These are phyloP conservation scores for Cymodocea nodosa DNA, from an alignment of 116 monocot species.

Conservation along the genomic window DNA sequence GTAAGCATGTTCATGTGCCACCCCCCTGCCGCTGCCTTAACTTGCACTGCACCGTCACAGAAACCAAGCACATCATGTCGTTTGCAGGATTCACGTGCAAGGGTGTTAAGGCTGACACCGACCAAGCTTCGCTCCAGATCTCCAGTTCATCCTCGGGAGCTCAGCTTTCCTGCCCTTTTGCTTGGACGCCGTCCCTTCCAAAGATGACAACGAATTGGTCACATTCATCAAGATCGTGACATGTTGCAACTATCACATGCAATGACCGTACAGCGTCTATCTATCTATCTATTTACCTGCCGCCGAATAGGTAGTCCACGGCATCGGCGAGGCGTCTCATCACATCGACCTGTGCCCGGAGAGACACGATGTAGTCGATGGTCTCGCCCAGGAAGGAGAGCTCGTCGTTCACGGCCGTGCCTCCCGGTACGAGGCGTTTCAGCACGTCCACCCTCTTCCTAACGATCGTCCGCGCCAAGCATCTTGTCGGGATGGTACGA, in stretches of 20 bases:
- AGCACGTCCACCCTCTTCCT: constrained; percentile 46
- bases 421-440: constrained; percentile 54
- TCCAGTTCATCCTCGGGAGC: not conserved
- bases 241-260: no score
- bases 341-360: constrained; percentile 52
- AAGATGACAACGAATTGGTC: no score
- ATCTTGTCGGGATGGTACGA: not conserved
- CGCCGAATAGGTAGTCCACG: constrained; percentile 4
- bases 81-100: not conserved
- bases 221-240: no score
- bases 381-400: constrained; percentile 47
- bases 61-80: not conserved
- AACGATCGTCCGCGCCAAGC: constrained; percentile 10
- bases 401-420: constrained; percentile 25
- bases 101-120: not conserved
- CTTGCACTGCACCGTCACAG: not conserved
- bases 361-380: constrained; percentile 44
- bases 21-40: not conserved
- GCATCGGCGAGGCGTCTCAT: constrained; percentile 30
- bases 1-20: no score
- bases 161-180: no score
- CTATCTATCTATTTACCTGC: no score
- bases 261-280: no score
- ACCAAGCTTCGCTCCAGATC: not conserved
- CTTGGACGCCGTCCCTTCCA: no score